A percentile compares a stretch with the other conserved stretches of the same genome.
These are phyloP conservation scores for Phycomyces nitens DNA, from an alignment of 192 early-diverging fungal genomes.

Conservation along the genomic window DNA sequence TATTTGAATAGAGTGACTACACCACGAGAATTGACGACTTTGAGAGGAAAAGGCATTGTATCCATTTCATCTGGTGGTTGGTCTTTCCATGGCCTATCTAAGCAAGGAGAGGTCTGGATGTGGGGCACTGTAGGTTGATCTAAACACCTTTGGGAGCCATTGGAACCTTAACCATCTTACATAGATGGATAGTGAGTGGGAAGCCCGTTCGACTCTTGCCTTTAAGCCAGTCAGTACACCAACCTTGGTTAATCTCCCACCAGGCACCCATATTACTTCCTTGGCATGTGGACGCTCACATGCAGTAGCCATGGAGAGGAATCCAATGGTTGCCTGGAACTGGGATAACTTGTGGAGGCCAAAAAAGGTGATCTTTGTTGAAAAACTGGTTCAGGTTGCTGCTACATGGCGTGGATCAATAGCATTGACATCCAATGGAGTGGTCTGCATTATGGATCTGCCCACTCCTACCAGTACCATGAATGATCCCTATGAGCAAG, in stretches of 20 bases:
- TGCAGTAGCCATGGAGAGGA: slow-evolving; percentile 23
- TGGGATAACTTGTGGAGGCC: slow-evolving; percentile 21
- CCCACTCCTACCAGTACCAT: slow-evolving; percentile 3
- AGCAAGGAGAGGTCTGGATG: slow-evolving; percentile 27
- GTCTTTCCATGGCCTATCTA: slow-evolving; percentile 37
- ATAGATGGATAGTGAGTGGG: slow-evolving; percentile 11
- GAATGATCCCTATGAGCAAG: background rate
- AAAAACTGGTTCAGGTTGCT: slow-evolving; percentile 14
- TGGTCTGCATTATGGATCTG: slow-evolving; percentile 7
- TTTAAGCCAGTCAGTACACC: background rate
- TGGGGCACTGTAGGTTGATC: slow-evolving; percentile 30
- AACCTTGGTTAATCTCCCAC: slow-evolving; percentile 7
- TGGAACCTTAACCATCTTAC: background rate
- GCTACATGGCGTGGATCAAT: slow-evolving; percentile 28
- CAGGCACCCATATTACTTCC: slow-evolving; percentile 5
- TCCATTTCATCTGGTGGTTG: slow-evolving; percentile 34
- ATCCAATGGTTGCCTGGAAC: slow-evolving; percentile 18
- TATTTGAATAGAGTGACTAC: background rate
- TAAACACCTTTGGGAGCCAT: no score
- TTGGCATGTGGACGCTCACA: slow-evolving; percentile 28
- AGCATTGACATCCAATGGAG: slow-evolving; percentile 20
- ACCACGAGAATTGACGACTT: slow-evolving; percentile 18
- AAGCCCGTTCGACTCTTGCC: background rate
- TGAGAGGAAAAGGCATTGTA: slow-evolving; percentile 29
- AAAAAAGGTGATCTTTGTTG: slow-evolving; percentile 5